Base-by-base conservation (phyloP, 2,329 filamentous ascomycete species). In the Penicillium fuscoglaucum region DNA sequence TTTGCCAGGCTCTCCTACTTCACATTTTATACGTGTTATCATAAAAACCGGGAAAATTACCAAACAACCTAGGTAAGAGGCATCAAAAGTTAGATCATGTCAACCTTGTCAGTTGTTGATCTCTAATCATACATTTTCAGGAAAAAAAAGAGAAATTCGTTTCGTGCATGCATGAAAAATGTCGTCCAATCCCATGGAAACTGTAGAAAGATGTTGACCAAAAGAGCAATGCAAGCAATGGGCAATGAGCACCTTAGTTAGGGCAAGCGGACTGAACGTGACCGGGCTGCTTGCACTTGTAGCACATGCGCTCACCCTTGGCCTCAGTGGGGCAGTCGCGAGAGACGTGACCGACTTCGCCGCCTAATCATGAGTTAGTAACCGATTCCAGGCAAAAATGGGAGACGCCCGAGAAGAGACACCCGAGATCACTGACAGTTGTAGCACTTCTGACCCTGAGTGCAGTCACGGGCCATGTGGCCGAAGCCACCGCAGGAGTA, bases 371-470 rank as follows among this genome's bases (percentile, higher is more conserved):
- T 49, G 21, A 39, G 64, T 52, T 50, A 58, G 45, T 47, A 29
- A 39, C 41, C 60, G 37, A 43, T 15, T 29, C 53, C 6, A 50
- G 41, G 35, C 39, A n/a, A 15, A 12, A 12, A 24, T 1, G 6
- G 40, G 39, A n/a, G 44, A 15, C 8, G 8, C 8, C 1, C 7
- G 26, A 28, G 26, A 28, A 28, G 6, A 41, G 40, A n/a, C 46
- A 12, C 9, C 17, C 7, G n/a, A 41, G 5, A 47, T 52, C 64
- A 66, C 83, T 74, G 74, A 87, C 95, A 98, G 87, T 97, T 97
- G 88, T 98, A 99, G 89, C 95, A 99, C 85, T 98, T 98, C 84
- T 96, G 93, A 72, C 95, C 95, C 79, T 98, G 96, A 71, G 93
- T 96, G 81, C 95, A 99, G 81, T 98, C 95, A 84, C 93, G 90